Conservation (phyloP, 2,329 filamentous ascomycete species). For the Chaetomium sp. region DNA sequence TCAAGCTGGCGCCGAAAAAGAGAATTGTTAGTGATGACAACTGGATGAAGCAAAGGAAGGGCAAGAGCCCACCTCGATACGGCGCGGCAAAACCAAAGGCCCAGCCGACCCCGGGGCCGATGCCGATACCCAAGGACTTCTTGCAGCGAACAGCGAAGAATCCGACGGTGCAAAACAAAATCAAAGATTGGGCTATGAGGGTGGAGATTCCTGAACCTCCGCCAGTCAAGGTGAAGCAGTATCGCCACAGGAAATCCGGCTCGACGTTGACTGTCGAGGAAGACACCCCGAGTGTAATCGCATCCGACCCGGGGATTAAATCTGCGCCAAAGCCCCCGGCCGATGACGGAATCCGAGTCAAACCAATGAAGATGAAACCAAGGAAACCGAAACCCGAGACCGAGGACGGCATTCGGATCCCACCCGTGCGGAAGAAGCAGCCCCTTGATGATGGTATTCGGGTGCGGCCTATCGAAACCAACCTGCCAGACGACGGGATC, state of each 20-base stretch:
- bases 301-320: conserved; percentile 25
- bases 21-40: conserved; percentile 91
- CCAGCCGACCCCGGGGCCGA: conserved; percentile 33
- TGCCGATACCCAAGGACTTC: conserved; percentile 61
- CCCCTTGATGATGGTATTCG: conserved; percentile 36
- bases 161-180: conserved; percentile 59
- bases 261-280: conserved; percentile 44
- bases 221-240: conserved; percentile 37
- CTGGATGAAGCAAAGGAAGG: conserved; percentile 68
- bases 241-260: conserved; percentile 36
- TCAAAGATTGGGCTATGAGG: conserved; percentile 62
- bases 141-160: conserved; percentile 56
- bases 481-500: conserved; percentile 35
- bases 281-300: conserved; percentile 30
- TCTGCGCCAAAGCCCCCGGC: conserved; percentile 17
- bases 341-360: conserved; percentile 30
- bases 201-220: conserved; percentile 53
- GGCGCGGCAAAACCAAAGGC: conserved; percentile 39
- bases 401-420: conserved; percentile 33
- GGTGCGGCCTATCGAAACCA: conserved; percentile 23
- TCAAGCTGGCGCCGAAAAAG: conserved; percentile 75
- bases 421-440: conserved; percentile 35
- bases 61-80: conserved; percentile 48
- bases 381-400: conserved; percentile 21
- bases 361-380: conserved; percentile 25